Conservation (phyloP, 169 alveolate genomes). For the Eimeria acervulina region DNA sequence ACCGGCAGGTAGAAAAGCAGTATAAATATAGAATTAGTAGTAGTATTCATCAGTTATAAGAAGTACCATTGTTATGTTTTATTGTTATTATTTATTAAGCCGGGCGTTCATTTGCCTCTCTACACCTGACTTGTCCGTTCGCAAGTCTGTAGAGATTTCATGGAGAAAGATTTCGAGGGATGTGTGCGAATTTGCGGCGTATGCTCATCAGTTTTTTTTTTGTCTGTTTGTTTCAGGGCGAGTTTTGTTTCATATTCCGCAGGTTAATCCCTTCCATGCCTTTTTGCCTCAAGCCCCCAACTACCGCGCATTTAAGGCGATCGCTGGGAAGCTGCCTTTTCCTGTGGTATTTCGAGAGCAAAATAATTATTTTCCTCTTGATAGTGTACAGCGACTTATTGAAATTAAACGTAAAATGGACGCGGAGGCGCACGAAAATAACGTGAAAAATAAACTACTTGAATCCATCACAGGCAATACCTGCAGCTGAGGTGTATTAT, state of each 20-base stretch:
- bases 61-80: not conserved
- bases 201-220: too few species aligned
- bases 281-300: slow-evolving; percentile 68
- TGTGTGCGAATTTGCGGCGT: too few species aligned
- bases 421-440: not conserved
- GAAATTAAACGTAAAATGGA: slow-evolving; percentile 14
- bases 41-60: not conserved
- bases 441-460: not conserved
- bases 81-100: slow-evolving; percentile 1
- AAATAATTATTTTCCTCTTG: slow-evolving; percentile 64
- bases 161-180: not conserved
- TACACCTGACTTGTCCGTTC: too few species aligned
- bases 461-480: not conserved
- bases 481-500: not conserved
- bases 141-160: too few species aligned
- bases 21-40: not conserved
- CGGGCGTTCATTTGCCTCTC: too few species aligned
- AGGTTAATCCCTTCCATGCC: slow-evolving; percentile 63
- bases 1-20: slow-evolving; percentile 67
- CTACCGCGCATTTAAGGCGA: slow-evolving; percentile 56
- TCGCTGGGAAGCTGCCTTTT: slow-evolving; percentile 72
- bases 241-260: slow-evolving; percentile 77
- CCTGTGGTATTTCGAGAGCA: slow-evolving; percentile 79
- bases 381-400: slow-evolving; percentile 49
- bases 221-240: slow-evolving; percentile 59